Conservation (phyloP, 1,284 basidiomycete species). For the Moniliophthora roreri region DNA sequence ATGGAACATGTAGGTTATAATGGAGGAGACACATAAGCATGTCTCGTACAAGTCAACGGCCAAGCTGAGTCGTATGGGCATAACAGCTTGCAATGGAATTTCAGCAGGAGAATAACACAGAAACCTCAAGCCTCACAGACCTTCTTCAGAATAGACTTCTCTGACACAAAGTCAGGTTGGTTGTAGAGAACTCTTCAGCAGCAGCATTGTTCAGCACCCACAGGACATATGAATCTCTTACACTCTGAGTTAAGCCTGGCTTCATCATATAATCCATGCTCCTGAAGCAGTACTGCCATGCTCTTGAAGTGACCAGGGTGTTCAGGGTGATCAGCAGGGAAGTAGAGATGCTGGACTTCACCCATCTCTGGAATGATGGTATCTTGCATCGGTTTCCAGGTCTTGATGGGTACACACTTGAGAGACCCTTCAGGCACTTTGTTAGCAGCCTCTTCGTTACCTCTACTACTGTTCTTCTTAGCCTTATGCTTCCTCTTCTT, state of each 20-base stretch:
- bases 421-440: no score
- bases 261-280: slow-evolving; percentile 13
- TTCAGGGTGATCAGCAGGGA: background rate
- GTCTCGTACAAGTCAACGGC: no score
- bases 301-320: slow-evolving; percentile 20
- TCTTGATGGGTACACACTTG: background rate
- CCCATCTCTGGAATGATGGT: slow-evolving; percentile 16
- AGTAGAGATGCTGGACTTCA: slow-evolving; percentile 18
- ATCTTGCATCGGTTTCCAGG: slow-evolving; percentile 12
- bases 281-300: slow-evolving; percentile 18
- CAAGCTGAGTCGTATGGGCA: no score
- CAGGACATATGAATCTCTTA: slow-evolving; percentile 17
- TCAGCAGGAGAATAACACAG: slow-evolving; percentile 17
- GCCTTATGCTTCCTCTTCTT: no score
- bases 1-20: no score
- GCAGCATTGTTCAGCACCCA: slow-evolving; percentile 16
- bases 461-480: no score
- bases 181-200: slow-evolving; percentile 20
- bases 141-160: slow-evolving; percentile 18
- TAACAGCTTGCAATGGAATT: slow-evolving; percentile 26
- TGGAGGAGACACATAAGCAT: no score
- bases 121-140: slow-evolving; percentile 14
- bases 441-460: no score
- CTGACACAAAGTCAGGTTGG: slow-evolving; percentile 22
- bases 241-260: slow-evolving; percentile 10